A percentile compares a stretch with the other conserved stretches of the same genome.
Conservation (phyloP, 179 eudicot genomes). For the Vitellaria paradoxa region DNA sequence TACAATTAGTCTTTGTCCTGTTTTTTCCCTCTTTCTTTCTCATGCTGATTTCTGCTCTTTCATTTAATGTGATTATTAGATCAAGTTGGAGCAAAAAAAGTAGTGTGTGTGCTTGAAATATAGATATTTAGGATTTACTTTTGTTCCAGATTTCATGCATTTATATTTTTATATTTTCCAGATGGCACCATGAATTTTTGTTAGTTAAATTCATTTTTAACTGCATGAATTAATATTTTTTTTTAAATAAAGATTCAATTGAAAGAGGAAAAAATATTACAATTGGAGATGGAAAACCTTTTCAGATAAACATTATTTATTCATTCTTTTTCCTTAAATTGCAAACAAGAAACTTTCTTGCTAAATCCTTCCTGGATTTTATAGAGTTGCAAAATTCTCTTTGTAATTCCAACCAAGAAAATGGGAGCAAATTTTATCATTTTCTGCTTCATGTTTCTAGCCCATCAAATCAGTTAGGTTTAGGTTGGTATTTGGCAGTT, state of each 20-base stretch:
- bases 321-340: too few relatives aligned
- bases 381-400: background rate
- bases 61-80: background rate
- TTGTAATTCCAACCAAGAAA: background rate
- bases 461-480: background rate
- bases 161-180: background rate
- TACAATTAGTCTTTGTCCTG: background rate
- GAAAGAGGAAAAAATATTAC: too few relatives aligned
- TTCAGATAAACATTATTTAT: too few relatives aligned
- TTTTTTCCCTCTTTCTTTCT: background rate
- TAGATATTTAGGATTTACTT: background rate
- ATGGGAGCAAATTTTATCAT: background rate
- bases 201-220: background rate
- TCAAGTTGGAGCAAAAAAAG: conserved; percentile 4
- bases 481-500: background rate
- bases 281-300: too few relatives aligned
- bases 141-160: background rate
- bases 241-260: too few relatives aligned
- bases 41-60: background rate
- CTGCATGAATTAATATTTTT: background rate
- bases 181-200: background rate
- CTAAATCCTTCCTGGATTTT: background rate
- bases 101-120: background rate
- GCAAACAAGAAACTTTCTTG: too few relatives aligned
- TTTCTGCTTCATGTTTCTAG: background rate